These are phyloP conservation scores for Fusarium brevicatenulatum DNA, from an alignment of 2,329 filamentous ascomycete genomes.

Conservation along the genomic window DNA sequence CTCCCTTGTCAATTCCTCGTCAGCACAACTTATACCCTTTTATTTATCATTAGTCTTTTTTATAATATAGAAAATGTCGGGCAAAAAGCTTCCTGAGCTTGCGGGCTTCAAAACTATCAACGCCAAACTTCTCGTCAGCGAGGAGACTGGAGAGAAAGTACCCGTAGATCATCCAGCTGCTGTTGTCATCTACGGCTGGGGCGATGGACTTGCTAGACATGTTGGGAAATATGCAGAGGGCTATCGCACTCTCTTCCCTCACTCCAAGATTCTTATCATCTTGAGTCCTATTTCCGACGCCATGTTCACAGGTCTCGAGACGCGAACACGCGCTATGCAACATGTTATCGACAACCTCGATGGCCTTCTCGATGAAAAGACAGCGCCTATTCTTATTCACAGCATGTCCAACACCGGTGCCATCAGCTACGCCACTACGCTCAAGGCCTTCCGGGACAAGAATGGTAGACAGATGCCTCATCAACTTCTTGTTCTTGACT, in stretches of 20 bases:
- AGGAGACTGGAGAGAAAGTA: slow-evolving; percentile 41
- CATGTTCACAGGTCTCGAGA: slow-evolving; percentile 55
- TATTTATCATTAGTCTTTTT: neutral
- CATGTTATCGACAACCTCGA: slow-evolving; percentile 53
- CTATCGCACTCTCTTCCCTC: slow-evolving; percentile 62
- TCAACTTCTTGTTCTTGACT: slow-evolving; percentile 61
- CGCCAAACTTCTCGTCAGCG: slow-evolving; percentile 59
- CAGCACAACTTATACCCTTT: neutral
- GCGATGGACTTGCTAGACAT: slow-evolving; percentile 64
- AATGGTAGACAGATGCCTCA: slow-evolving; percentile 57
- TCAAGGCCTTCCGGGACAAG: slow-evolving; percentile 57
- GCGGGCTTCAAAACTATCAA: slow-evolving; percentile 58
- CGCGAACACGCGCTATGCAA: slow-evolving; percentile 57
- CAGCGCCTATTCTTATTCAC: slow-evolving; percentile 58
- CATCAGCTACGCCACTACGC: slow-evolving; percentile 61
- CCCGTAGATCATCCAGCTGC: slow-evolving; percentile 52
- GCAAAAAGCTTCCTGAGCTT: slow-evolving; percentile 34
- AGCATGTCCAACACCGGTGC: slow-evolving; percentile 69
- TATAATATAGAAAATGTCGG: slow-evolving; percentile 18
- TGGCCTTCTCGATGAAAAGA: slow-evolving; percentile 24
- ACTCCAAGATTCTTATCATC: slow-evolving; percentile 61
- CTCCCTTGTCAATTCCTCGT: neutral
- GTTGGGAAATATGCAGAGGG: slow-evolving; percentile 65
- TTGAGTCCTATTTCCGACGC: slow-evolving; percentile 61
- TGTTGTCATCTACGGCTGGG: slow-evolving; percentile 67